Base-by-base conservation (phyloP, 2,329 filamentous ascomycete genomes). In the Xylariaceae sp. region DNA sequence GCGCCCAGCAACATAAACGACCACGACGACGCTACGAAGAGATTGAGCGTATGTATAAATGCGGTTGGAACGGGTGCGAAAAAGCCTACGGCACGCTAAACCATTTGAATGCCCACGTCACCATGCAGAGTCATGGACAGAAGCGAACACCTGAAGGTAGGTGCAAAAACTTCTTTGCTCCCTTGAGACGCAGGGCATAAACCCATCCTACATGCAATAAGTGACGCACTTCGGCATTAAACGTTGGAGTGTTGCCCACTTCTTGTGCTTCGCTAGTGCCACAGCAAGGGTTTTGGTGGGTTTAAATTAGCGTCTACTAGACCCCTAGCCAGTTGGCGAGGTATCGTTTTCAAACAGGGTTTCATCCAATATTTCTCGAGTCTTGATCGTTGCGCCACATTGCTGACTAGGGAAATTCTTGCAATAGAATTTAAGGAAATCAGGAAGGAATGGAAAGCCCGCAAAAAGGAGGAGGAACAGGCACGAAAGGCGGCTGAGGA, bases 1-100 rank as follows among this genome's bases (percentile, higher is more conserved):
- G 95, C 62, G 91, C 93, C 12, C 93, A 97, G 72, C 95, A 99
- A 73, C 93, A 98, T 74, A 99, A 99, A 80, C 87, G 95, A 56
- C 95, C 95, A 12, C 86, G 95, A 62, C 83, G 95, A 68, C 86
- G 95, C 51, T 99, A 97, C 69, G 95, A 99, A 75, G 95, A 99
- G 73, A 99, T 99, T 67, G 95, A 99, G 79, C 88, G 95, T 71
- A 98, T 99, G 95, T 98, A 99, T 81, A 98, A 98, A 76, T 99
- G 95, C 71, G 95, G 93, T 21, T 98, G 92, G 91, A 93, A 97
- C 64, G 93, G 93, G 7, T 99, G 95, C 71, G 95, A 99, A 76
- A 99, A 99, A 78, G 95, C 95, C 2, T 99, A 99, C 67, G 95
- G 95, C 57, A 99, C 95, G 46, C 78, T 99, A 60, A 99, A 99